Percentiles rank a stretch among this genome's conserved stretches.
These are phyloP conservation scores for Cladobotryum protrusum DNA, from an alignment of 2,329 filamentous ascomycete species.

Conservation along the genomic window DNA sequence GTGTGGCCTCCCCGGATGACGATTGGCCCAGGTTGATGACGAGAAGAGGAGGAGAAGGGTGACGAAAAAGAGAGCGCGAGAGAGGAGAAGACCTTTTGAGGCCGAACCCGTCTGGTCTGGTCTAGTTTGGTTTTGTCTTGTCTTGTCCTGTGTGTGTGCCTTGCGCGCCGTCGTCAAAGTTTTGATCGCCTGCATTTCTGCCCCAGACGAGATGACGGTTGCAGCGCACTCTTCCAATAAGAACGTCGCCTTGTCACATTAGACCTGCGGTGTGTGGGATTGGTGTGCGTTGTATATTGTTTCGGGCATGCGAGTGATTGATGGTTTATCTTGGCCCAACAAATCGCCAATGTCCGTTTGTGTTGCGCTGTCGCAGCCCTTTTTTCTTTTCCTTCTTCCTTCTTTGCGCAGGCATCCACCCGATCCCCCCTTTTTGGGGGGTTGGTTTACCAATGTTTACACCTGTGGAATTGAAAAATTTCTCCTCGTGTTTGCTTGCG, in stretches of 20 bases:
- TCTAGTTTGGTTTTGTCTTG: too few relatives aligned
- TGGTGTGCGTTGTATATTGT: constrained; percentile 11
- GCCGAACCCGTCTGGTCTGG: not conserved
- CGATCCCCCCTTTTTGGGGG: too few relatives aligned
- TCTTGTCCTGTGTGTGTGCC: constrained; percentile 12
- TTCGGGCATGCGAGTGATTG: constrained; percentile 10
- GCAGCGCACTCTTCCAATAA: constrained; percentile 7
- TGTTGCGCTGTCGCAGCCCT: not conserved
- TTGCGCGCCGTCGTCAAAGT: constrained; percentile 11
- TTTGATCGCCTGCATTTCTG: constrained; percentile 11
- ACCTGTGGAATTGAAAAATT: too few relatives aligned
- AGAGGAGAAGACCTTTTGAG: too few relatives aligned
- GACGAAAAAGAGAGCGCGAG: too few relatives aligned
- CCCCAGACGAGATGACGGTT: constrained; percentile 10
- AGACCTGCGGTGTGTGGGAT: constrained; percentile 5
- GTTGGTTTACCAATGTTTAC: too few relatives aligned
- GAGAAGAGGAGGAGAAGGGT: not conserved
- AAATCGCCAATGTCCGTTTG: not conserved
- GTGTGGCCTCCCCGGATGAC: too few relatives aligned
- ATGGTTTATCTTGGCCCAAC: constrained; percentile 8
- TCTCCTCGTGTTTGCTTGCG: not conserved
- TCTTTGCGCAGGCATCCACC: not conserved
- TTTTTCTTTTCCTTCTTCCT: not conserved
- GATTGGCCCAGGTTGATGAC: not conserved
- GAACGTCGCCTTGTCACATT: constrained; percentile 6